A percentile compares a stretch with the other conserved stretches of the same genome.
These are phyloP conservation scores for Blepharisma undulans DNA, from an alignment of 169 alveolate species.

Conservation along the genomic window DNA sequence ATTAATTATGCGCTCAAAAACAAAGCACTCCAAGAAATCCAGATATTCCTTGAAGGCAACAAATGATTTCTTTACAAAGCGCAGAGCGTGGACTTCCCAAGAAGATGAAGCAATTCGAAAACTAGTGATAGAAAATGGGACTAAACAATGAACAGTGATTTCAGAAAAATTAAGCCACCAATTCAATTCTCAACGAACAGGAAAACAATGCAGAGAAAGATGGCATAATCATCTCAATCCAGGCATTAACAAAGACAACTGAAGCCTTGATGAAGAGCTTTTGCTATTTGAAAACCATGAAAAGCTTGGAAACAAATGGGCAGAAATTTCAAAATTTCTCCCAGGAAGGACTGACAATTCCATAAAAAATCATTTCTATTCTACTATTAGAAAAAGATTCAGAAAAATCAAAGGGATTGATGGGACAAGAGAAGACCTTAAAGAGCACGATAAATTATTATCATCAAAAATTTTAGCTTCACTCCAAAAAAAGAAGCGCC, in stretches of 20 bases:
- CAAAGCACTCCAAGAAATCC: background rate
- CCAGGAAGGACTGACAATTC: conserved; percentile 26
- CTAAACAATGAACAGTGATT: conserved; percentile 70
- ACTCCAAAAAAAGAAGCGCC: background rate
- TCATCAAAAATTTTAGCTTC: background rate
- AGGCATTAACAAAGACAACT: conserved; percentile 10
- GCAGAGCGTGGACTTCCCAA: conserved; percentile 27
- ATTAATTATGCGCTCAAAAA: background rate
- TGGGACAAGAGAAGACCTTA: background rate
- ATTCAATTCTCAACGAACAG: background rate
- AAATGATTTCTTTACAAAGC: background rate
- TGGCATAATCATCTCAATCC: conserved; percentile 25
- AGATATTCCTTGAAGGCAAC: background rate
- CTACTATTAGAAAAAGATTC: conserved; percentile 44
- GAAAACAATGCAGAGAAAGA: conserved; percentile 27
- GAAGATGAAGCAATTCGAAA: conserved; percentile 71
- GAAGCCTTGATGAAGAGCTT: conserved; percentile 31
- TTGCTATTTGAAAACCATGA: conserved; percentile 1
- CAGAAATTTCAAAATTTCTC: conserved; percentile 4
- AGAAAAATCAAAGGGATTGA: conserved; percentile 14
- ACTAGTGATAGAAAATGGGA: conserved; percentile 69
- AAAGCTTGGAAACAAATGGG: conserved; percentile 28
- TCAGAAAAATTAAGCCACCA: background rate
- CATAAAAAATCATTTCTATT: conserved; percentile 11
- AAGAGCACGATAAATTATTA: background rate